phyloP scores from a whole-genome alignment of 2,329 filamentous ascomycete genomes.

The Didymella exigua region DNA sequence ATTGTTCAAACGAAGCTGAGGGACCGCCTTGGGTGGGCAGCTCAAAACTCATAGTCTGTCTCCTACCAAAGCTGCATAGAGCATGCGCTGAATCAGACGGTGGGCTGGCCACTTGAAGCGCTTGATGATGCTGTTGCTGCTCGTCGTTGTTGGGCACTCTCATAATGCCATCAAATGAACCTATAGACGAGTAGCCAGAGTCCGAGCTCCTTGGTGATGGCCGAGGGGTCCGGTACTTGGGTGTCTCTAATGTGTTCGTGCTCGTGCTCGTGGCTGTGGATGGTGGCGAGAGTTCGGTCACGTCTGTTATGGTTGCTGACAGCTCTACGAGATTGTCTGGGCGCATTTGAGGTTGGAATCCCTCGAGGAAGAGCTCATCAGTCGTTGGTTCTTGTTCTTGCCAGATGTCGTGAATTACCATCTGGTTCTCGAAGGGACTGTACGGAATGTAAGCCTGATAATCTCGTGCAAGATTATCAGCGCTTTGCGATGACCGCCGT shows the following conservation, averaged over 20 bases:
- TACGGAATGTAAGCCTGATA: conserved; percentile 16
- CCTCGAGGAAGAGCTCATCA: conserved; percentile 5
- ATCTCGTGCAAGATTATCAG: conserved; percentile 10
- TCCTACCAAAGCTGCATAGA: conserved; percentile 11
- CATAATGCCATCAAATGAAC: conserved; percentile 2
- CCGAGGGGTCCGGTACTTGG: conserved; percentile 14
- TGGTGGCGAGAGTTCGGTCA: conserved; percentile 11
- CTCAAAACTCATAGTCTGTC: conserved; percentile 8
- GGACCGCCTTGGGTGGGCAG: neutral
- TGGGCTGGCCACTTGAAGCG: conserved; percentile 4
- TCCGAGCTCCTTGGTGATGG: conserved; percentile 42
- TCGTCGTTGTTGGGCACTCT: neutral
- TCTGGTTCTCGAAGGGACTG: conserved; percentile 17
- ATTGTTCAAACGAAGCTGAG: neutral
- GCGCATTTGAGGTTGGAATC: conserved; percentile 3
- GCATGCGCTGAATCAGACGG: neutral
- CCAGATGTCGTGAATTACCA: conserved; percentile 5
- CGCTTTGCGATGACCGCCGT: conserved; percentile 4
- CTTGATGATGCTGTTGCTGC: conserved; percentile 7
- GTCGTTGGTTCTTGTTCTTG: conserved; percentile 9
- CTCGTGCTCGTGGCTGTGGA: conserved; percentile 16
- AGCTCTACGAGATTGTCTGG: neutral
- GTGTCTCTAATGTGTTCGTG: conserved; percentile 4
- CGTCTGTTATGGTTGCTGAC: conserved; percentile 13
- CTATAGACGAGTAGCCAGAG: conserved; percentile 49